Base-by-base conservation (phyloP, 371 early-diverging fungal genomes). In the Mucor circinelloides region DNA sequence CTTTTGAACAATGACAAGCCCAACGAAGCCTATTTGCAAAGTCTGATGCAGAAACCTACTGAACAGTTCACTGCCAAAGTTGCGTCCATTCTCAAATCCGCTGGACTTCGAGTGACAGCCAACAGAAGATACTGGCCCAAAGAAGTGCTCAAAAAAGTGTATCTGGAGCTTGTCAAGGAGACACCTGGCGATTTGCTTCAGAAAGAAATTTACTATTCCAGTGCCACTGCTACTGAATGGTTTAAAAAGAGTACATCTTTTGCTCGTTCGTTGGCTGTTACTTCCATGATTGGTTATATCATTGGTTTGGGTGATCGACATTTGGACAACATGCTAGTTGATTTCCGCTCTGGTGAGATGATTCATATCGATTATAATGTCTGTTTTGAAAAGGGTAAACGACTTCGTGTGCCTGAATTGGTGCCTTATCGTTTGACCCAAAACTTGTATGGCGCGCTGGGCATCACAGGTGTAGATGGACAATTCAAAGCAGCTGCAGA, bases 231-330 rank as follows among this genome's bases (percentile, higher is more conserved):
- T 3, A 67, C 72, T 15, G 84, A 89, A 46, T 96, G 96, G 95
- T 90, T 93, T 73, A 75, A 84, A 54, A 87, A 87, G 34, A 87
- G 90, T n/a, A 79, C 83, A 12, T 75, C 84, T 9, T 99, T 94
- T 75, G 90, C 91, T 7, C 86, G 92, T 15, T 96, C 97, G 42
- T 85, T 95, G n/a, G 99, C 99, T 2, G 92, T 93, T 0, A 94
- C 92, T 79, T 95, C 95, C 9, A 93, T 98, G 60, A 89, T 96
- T 57, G 99, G 99, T 0, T 98, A 95, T 81, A 88, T 99, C 17
- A 91, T 99, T 70, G 99, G 99, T 1, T 84, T 99, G 25, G 99
- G 99, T 13, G 99, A 99, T 80, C 91, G 99, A 12, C 99, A 99
- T 77, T 71, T 94, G 70, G 97, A 99, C 73, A 99, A 99, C 74